Evolutionary conservation across 108 stramenopile genomes (phyloP).

Genomic region (Pseudonitzschia delicatissima): DNA sequence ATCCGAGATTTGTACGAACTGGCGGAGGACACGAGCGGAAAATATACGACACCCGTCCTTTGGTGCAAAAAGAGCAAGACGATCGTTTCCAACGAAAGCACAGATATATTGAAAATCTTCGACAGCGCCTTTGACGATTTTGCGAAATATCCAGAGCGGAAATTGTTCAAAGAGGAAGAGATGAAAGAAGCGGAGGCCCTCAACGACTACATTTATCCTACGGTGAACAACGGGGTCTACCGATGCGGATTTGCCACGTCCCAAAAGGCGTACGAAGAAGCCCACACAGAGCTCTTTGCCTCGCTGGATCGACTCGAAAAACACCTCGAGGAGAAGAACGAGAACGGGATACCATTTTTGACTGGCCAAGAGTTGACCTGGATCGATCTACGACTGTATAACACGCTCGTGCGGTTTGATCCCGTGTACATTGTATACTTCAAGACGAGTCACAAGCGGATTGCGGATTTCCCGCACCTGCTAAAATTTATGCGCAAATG

Average conservation of each 20-base stretch:
- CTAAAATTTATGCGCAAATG: constrained; percentile 84
- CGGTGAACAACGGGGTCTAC: constrained; percentile 95
- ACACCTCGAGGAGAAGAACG: constrained; percentile 47
- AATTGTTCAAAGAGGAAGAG: constrained; percentile 75
- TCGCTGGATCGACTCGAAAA: constrained; percentile 76
- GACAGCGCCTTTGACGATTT: constrained; percentile 80
- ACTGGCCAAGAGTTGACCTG: constrained; percentile 74
- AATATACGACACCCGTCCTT: constrained; percentile 90
- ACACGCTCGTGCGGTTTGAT: constrained; percentile 89
- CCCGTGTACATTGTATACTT: constrained; percentile 90
- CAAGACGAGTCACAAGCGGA: constrained; percentile 77
- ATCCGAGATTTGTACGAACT: constrained; percentile 86
- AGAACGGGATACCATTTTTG: constrained; percentile 41
- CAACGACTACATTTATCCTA: constrained; percentile 83
- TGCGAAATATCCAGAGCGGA: constrained; percentile 59
- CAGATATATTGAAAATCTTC: constrained; percentile 93
- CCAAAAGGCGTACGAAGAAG: constrained; percentile 88
- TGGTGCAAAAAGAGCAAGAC: constrained; percentile 88
- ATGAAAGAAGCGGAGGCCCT: constrained; percentile 62
- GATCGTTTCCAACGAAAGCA: constrained; percentile 92
- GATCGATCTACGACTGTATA: constrained; percentile 89
- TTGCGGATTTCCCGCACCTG: constrained; percentile 61
- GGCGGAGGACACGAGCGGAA: constrained; percentile 63
- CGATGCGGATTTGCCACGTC: constrained; percentile 89
- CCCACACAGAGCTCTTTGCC: constrained; percentile 74